These are phyloP conservation scores for Leptosphaerulina australis DNA, from an alignment of 2,329 filamentous ascomycete species.

Conservation along the genomic window DNA sequence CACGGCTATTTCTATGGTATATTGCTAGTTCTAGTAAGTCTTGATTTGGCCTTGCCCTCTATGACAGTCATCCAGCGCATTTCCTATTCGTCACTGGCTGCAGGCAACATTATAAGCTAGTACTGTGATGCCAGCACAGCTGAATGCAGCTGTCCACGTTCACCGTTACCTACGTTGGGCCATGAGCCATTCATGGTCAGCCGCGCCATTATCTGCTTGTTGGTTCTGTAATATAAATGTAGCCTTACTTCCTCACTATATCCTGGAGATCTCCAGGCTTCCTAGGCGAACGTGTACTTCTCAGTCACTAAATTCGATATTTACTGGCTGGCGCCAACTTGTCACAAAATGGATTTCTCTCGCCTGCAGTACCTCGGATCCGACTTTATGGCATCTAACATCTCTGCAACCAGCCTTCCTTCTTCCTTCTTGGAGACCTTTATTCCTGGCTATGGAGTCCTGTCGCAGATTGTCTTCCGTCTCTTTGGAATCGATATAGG, in stretches of 20 bases:
- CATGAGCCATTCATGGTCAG: constrained; percentile 4
- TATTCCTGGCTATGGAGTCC: constrained; percentile 58
- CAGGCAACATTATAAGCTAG: constrained; percentile 2
- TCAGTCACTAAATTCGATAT: neutral
- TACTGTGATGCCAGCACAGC: constrained; percentile 3
- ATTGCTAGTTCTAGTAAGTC: neutral
- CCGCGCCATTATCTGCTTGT: constrained; percentile 2
- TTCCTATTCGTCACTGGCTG: constrained; percentile 1
- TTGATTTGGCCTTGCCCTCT: neutral
- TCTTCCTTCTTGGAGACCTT: constrained; percentile 56
- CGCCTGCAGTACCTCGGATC: constrained; percentile 24
- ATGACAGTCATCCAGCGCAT: neutral
- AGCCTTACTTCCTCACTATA: neutral
- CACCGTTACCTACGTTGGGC: neutral
- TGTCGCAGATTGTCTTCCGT: constrained; percentile 52
- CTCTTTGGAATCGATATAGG: constrained; percentile 57
- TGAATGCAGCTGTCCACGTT: constrained; percentile 1
- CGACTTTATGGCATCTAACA: constrained; percentile 25
- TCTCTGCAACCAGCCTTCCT: constrained; percentile 47
- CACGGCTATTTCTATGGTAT: no score
- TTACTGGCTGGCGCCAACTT: neutral
- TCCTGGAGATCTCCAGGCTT: neutral
- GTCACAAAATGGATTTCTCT: constrained; percentile 33
- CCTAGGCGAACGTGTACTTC: neutral
- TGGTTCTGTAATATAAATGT: constrained; percentile 8